Evolutionary conservation across 179 eudicot species (phyloP).

Genomic region (Patellifolia procumbens): DNA sequence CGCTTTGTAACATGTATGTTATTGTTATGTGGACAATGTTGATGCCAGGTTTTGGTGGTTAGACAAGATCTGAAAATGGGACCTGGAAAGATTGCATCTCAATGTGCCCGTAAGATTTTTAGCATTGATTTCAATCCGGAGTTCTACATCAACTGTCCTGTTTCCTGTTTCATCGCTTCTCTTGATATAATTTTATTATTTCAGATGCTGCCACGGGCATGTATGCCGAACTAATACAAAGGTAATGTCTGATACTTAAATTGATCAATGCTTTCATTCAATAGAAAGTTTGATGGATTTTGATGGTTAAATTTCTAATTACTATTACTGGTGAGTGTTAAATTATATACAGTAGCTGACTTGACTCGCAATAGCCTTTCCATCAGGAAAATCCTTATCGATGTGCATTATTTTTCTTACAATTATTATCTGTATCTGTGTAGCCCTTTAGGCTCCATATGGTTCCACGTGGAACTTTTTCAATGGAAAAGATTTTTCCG

Average conservation of each 20-base stretch:
- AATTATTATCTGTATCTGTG: not conserved
- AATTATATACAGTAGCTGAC: not conserved
- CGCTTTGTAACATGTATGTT: not conserved
- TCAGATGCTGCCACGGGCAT: constrained; percentile 97
- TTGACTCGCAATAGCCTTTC: too few relatives aligned
- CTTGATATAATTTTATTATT: constrained; percentile 13
- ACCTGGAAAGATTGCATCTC: constrained; percentile 88
- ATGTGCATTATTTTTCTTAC: not conserved
- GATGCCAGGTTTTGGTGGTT: constrained; percentile 79
- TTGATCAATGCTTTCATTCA: not conserved
- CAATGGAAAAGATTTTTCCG: too few relatives aligned
- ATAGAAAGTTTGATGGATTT: not conserved
- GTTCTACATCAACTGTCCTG: too few relatives aligned
- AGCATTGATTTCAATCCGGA: not conserved
- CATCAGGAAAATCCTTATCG: too few relatives aligned
- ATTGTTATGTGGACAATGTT: constrained; percentile 5
- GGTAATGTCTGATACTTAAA: constrained; percentile 38
- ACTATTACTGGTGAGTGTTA: not conserved
- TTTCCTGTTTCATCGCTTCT: not conserved
- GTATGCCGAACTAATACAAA: constrained; percentile 78
- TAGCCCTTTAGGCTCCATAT: not conserved
- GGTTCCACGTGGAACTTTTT: too few relatives aligned
- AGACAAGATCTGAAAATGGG: constrained; percentile 98
- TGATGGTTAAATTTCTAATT: not conserved
- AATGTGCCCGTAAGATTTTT: constrained; percentile 86